phyloP scores from a whole-genome alignment of 2,329 filamentous ascomycete genomes.

The Davidsoniella virescens region DNA sequence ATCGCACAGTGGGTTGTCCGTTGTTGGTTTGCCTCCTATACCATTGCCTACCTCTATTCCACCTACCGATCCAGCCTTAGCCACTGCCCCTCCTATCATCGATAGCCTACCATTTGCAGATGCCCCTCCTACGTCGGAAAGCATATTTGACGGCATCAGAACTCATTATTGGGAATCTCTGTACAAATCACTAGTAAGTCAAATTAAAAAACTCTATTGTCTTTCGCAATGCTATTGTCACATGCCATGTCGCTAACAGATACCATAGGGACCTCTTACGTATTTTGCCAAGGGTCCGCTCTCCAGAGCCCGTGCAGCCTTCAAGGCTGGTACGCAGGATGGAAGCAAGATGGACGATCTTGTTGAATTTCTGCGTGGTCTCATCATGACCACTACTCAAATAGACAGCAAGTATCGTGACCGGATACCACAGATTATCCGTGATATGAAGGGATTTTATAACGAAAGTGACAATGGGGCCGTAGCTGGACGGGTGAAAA shows the following conservation, averaged over 20 bases:
- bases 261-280: slow-evolving; percentile 50
- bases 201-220: not conserved
- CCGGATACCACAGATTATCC: slow-evolving; percentile 45
- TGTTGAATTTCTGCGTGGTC: slow-evolving; percentile 49
- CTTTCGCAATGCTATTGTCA: slow-evolving; percentile 7
- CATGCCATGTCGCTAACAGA: slow-evolving; percentile 14
- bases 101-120: slow-evolving; percentile 5
- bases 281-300: slow-evolving; percentile 75
- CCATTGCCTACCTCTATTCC: not conserved
- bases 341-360: slow-evolving; percentile 46
- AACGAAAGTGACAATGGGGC: slow-evolving; percentile 33
- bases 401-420: slow-evolving; percentile 72
- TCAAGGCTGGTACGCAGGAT: slow-evolving; percentile 45
- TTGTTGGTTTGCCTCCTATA: not conserved
- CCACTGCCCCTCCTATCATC: not conserved
- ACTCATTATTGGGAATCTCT: slow-evolving; percentile 42
- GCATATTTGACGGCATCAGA: slow-evolving; percentile 42
- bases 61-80: not conserved
- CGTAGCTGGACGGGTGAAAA: slow-evolving; percentile 23
- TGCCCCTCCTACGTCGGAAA: slow-evolving; percentile 24
- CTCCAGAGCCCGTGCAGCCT: slow-evolving; percentile 55
- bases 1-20: not conserved
- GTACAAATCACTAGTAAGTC: slow-evolving; percentile 44
- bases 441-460: slow-evolving; percentile 36
- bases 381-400: slow-evolving; percentile 48